Evolutionary conservation across 2,329 filamentous ascomycete genomes (phyloP).

Genomic region (Huntiella decipiens): DNA sequence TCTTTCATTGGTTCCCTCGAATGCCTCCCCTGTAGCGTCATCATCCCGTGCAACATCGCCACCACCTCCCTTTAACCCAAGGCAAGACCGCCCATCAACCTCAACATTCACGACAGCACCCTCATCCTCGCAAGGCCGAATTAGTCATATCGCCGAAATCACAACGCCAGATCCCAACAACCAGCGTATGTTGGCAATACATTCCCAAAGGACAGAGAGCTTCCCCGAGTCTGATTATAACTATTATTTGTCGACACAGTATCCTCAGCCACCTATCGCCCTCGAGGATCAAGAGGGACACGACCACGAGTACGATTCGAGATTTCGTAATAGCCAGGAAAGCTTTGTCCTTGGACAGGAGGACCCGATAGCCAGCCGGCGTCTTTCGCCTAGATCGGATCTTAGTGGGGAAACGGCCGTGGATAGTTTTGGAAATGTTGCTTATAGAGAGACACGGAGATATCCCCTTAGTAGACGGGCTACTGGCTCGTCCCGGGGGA

Average conservation of each 20-base stretch:
- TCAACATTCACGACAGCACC: not conserved
- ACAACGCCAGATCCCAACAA: not conserved
- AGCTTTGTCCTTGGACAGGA: conserved; percentile 18
- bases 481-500: not conserved
- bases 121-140: not conserved
- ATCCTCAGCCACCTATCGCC: not conserved
- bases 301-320: not conserved
- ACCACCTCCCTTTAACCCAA: not conserved
- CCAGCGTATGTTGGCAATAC: not conserved
- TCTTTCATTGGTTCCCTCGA: not conserved
- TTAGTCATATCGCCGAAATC: conserved; percentile 1
- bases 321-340: conserved; percentile 17
- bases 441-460: not conserved
- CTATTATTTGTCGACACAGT: not conserved
- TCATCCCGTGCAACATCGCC: not conserved
- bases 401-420: not conserved
- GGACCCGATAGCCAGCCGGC: conserved; percentile 14
- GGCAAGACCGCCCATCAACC: not conserved
- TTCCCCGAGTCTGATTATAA: conserved; percentile 5
- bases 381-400: not conserved
- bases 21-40: too few relatives aligned
- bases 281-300: too few relatives aligned
- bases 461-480: not conserved
- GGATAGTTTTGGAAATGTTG: not conserved
- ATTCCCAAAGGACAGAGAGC: not conserved